Evolutionary conservation across 164 flowering plant genomes (phyloP).

Genomic region (Macadamia integrifolia): DNA sequence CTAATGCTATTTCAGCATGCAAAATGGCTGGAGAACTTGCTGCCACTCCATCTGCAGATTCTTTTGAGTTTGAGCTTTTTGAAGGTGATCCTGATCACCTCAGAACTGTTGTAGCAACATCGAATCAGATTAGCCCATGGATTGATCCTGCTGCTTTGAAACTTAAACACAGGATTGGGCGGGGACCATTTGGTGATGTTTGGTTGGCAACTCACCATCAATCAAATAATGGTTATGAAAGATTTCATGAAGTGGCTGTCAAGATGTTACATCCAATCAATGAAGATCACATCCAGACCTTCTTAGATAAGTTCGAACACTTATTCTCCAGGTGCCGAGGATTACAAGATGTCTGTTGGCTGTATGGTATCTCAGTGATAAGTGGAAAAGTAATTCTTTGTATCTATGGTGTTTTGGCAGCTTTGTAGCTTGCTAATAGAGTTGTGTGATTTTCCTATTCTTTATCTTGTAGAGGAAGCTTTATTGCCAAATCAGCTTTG

Average conservation of each 20-base stretch:
- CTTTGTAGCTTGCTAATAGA: neutral
- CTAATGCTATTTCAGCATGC: constrained; percentile 7
- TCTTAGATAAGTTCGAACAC: constrained; percentile 48
- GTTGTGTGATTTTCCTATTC: neutral
- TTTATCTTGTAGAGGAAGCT: neutral
- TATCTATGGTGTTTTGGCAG: neutral
- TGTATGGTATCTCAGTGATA: constrained; percentile 63
- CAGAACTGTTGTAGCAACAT: constrained; percentile 53
- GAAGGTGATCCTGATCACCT: constrained; percentile 57
- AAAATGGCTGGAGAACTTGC: constrained; percentile 58
- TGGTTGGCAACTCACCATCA: constrained; percentile 88
- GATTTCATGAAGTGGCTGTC: constrained; percentile 81
- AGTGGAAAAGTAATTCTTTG: constrained; percentile 50
- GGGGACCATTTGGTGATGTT: constrained; percentile 86
- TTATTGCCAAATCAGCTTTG: neutral
- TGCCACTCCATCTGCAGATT: constrained; percentile 20
- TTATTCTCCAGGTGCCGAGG: constrained; percentile 45
- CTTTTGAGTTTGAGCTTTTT: constrained; percentile 65
- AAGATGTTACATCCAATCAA: constrained; percentile 68
- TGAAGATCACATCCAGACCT: constrained; percentile 40
- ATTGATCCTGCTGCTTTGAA: constrained; percentile 63
- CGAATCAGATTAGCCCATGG: constrained; percentile 47
- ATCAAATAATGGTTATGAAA: constrained; percentile 59
- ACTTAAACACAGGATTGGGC: constrained; percentile 77
- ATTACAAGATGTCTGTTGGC: constrained; percentile 47